Evolutionary conservation across 2,329 filamentous ascomycete genomes (phyloP).

Genomic region (Fusarium protoensiforme): DNA sequence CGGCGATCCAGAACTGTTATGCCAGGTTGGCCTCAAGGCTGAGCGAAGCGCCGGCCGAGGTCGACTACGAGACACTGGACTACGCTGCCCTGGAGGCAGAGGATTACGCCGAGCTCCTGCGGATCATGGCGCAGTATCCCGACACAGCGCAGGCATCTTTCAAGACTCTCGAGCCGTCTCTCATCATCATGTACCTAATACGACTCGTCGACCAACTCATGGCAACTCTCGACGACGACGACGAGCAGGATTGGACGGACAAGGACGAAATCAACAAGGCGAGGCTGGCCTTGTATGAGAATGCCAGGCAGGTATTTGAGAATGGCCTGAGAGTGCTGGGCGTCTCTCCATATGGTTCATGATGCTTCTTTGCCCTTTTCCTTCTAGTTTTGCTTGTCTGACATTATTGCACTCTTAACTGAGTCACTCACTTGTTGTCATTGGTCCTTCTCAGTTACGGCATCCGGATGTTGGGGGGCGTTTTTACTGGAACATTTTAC

Average conservation of each 20-base stretch:
- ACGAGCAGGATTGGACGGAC: slow-evolving; percentile 41
- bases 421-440: background rate
- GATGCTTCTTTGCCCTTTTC: background rate
- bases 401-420: background rate
- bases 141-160: slow-evolving; percentile 72
- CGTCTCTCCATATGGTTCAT: slow-evolving; percentile 25
- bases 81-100: slow-evolving; percentile 27
- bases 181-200: slow-evolving; percentile 70
- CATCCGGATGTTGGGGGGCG: background rate
- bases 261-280: slow-evolving; percentile 65
- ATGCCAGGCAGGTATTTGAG: slow-evolving; percentile 41
- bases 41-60: background rate
- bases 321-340: slow-evolving; percentile 54
- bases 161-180: slow-evolving; percentile 74
- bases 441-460: background rate
- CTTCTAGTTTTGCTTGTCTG: background rate
- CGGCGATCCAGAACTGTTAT: slow-evolving; percentile 39
- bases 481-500: background rate
- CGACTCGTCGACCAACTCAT: slow-evolving; percentile 31
- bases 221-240: slow-evolving; percentile 63
- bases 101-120: slow-evolving; percentile 52
- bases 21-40: slow-evolving; percentile 26
- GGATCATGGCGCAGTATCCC: slow-evolving; percentile 71
- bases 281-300: slow-evolving; percentile 68
- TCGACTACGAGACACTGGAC: slow-evolving; percentile 28